These are phyloP conservation scores for Rhynchosporium secalis DNA, from an alignment of 2,329 filamentous ascomycete genomes.

Conservation along the genomic window DNA sequence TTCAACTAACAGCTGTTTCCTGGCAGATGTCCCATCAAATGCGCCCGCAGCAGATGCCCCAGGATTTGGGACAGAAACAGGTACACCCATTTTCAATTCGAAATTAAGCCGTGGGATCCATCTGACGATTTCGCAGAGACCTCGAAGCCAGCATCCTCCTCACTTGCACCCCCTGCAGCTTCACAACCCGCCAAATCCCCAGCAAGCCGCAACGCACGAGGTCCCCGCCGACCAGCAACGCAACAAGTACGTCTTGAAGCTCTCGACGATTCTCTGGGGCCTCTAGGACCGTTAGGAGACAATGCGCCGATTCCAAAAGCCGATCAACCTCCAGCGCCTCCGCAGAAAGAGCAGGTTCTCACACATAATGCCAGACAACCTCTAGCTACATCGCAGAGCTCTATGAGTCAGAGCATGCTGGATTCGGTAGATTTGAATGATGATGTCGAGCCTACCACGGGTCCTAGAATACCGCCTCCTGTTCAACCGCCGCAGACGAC, in stretches of 20 bases:
- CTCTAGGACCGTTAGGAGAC: slow-evolving; percentile 67
- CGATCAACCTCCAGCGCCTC: slow-evolving; percentile 67
- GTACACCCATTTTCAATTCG: slow-evolving; percentile 15
- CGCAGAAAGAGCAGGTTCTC: slow-evolving; percentile 65
- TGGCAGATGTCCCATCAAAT: slow-evolving; percentile 46
- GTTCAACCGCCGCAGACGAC: slow-evolving; percentile 59
- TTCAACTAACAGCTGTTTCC: neutral
- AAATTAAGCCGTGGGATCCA: neutral
- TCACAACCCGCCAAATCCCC: slow-evolving; percentile 36
- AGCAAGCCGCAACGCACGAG: slow-evolving; percentile 37
- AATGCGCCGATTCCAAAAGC: slow-evolving; percentile 40
- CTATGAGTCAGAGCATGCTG: slow-evolving; percentile 52
- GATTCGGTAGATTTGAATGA: slow-evolving; percentile 74
- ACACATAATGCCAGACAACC: slow-evolving; percentile 54
- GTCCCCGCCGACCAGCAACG: slow-evolving; percentile 62
- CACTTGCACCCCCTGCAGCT: slow-evolving; percentile 22
- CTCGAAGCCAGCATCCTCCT: slow-evolving; percentile 28
- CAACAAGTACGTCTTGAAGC: slow-evolving; percentile 78
- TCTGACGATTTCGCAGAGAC: slow-evolving; percentile 27
- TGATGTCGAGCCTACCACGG: slow-evolving; percentile 50
- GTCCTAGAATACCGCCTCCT: slow-evolving; percentile 66
- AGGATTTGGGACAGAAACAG: slow-evolving; percentile 32
- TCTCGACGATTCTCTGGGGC: slow-evolving; percentile 72
- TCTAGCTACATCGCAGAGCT: slow-evolving; percentile 47
- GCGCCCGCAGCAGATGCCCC: slow-evolving; percentile 36